Base-by-base conservation (phyloP, 495 filamentous ascomycete genomes). In the Cercophora samala region DNA sequence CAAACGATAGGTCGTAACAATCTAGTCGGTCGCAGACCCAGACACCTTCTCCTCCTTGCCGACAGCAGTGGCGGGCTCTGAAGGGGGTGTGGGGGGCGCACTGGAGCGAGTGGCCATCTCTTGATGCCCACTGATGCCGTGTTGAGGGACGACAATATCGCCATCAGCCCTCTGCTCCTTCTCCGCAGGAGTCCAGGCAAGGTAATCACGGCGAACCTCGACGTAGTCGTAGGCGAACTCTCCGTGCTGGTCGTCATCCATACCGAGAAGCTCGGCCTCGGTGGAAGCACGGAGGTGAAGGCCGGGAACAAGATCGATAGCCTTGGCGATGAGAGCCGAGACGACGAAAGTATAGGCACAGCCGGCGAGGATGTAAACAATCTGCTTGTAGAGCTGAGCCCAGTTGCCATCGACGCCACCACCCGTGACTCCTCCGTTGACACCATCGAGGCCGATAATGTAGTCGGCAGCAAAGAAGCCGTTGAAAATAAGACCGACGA, bases 151-250 rank as follows among this genome's bases (percentile, higher is more conserved):
- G 63, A 88, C 83, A 1, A 88, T 83, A 66, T 90, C 86, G 68
- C 89, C 80, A 72, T 89, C 84, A 54, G 89, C 85, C 59, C 84
- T 84, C 37, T 79, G 81, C 69, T 89, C 89, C 42, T 90, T 88
- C 77, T 91, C 91, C 65, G 92, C 90, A 0, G 95, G 94, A 4
- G 92, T 97, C 95, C 95, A 99, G 58, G 95, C 95, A 18, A 97
- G 87, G 82, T 97, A 99, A 77, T 99, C 95, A 67, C 95, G 88
- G 65, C 95, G 89, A 67, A 99, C 95, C 83, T 99, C 95, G 71
- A 99, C 95, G 77, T 99, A 99, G 79, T 99, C 95, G 82, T 99
- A 99, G 6, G 95, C 96, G 75, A 99, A 99, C 79, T 99, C 95
- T 74, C 95, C 95, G 42, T 97, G 90, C 76, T 99, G 95, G 81